A percentile compares a stretch with the other conserved stretches of the same genome.
These are phyloP conservation scores for Aspergillus bertholletiae DNA, from an alignment of 495 filamentous ascomycete species.

Conservation along the genomic window DNA sequence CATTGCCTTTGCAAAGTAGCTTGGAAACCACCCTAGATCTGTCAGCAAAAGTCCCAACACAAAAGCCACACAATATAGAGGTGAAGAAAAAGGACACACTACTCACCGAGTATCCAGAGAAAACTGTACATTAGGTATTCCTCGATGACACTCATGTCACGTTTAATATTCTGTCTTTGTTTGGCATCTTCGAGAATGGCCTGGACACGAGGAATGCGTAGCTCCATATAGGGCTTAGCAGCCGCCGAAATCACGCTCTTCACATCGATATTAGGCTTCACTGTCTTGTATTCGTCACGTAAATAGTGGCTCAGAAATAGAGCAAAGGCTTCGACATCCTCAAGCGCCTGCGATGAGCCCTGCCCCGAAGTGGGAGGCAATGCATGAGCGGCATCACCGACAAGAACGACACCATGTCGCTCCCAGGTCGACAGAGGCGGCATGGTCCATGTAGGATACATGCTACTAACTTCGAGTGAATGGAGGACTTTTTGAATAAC, in stretches of 20 bases:
- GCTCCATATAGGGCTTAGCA: conserved; percentile 22
- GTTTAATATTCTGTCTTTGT: conserved; percentile 27
- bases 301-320: conserved; percentile 33
- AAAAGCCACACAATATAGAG: too few relatives aligned
- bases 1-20: background rate
- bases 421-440: conserved; percentile 48
- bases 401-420: conserved; percentile 34
- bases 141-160: conserved; percentile 25
- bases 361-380: conserved; percentile 45
- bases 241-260: conserved; percentile 22
- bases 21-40: conserved; percentile 8
- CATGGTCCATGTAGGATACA: conserved; percentile 53
- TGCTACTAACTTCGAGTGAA: conserved; percentile 36
- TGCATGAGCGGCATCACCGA: conserved; percentile 46
- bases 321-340: conserved; percentile 39
- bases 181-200: conserved; percentile 26
- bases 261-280: background rate
- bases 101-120: conserved; percentile 32
- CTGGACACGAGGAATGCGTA: conserved; percentile 29
- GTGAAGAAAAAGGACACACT: too few relatives aligned
- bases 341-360: conserved; percentile 45
- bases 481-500: conserved; percentile 43
- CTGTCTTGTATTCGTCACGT: background rate
- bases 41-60: background rate
- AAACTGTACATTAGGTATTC: conserved; percentile 34